Percentiles rank a stretch among this genome's conserved stretches.
Evolutionary conservation across 1,284 basidiomycete species (phyloP).

Genomic region (Trichosporon coremiiforme): DNA sequence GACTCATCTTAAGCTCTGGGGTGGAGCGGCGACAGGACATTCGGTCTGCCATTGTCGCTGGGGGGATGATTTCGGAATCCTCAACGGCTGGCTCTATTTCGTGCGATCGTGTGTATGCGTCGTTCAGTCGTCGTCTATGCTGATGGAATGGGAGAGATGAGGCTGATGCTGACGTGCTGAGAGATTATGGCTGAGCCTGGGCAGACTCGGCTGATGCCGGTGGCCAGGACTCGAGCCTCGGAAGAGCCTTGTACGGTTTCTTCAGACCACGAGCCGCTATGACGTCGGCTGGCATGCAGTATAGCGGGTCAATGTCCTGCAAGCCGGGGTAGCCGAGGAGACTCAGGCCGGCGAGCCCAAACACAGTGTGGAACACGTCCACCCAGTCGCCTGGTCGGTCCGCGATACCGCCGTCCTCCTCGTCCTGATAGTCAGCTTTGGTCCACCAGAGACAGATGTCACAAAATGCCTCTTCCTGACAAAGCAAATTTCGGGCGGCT

Average conservation of each 20-base stretch:
- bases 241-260: slow-evolving; percentile 46
- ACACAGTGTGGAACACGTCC: slow-evolving; percentile 94
- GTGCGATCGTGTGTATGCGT: background rate
- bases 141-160: background rate
- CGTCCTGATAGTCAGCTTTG: slow-evolving; percentile 64
- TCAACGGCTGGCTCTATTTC: background rate
- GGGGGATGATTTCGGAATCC: background rate
- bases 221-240: slow-evolving; percentile 35
- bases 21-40: slow-evolving; percentile 1
- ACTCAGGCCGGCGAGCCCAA: slow-evolving; percentile 88
- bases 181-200: background rate
- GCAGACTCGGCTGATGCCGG: background rate
- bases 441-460: too few species aligned
- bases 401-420: slow-evolving; percentile 87
- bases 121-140: background rate
- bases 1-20: slow-evolving; percentile 8
- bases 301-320: slow-evolving; percentile 85
- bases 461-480: background rate
- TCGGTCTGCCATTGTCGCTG: background rate
- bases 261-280: slow-evolving; percentile 68
- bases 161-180: slow-evolving; percentile 3
- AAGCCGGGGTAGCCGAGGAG: slow-evolving; percentile 85
- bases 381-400: slow-evolving; percentile 91
- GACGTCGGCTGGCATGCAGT: slow-evolving; percentile 85
- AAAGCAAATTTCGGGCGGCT: background rate